These are phyloP conservation scores for Termitomyces sp. DNA, from an alignment of 768 basidiomycete genomes.

Conservation along the genomic window DNA sequence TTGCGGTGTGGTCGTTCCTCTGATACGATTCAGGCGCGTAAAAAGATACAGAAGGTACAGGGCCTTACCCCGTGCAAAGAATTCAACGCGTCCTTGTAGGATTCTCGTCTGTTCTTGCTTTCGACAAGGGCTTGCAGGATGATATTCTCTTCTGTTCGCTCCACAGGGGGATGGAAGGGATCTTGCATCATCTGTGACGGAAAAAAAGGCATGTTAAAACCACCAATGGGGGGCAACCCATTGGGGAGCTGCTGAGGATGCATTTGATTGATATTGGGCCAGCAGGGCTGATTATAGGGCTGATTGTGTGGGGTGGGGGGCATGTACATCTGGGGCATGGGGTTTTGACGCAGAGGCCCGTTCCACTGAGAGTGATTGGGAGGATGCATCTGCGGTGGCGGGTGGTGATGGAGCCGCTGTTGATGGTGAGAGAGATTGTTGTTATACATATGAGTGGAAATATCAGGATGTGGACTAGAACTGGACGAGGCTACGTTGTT, in stretches of 20 bases:
- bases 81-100: constrained; percentile 65
- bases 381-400: constrained; percentile 10
- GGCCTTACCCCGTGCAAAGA: constrained; percentile 55
- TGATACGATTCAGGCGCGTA: constrained; percentile 19
- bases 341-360: constrained; percentile 13
- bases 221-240: constrained; percentile 22
- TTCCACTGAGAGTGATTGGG: constrained; percentile 23
- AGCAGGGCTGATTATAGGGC: constrained; percentile 25
- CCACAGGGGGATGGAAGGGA: constrained; percentile 51
- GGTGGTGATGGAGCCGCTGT: constrained; percentile 21
- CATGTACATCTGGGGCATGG: constrained; percentile 13
- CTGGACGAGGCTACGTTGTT: constrained; percentile 28
- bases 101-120: constrained; percentile 33
- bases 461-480: constrained; percentile 25
- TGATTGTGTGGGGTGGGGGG: constrained; percentile 26
- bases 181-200: constrained; percentile 54
- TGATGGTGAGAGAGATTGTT: constrained; percentile 10
- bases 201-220: constrained; percentile 36
- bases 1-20: constrained; percentile 49
- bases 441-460: constrained; percentile 12
- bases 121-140: constrained; percentile 46
- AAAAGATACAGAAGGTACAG: background rate
- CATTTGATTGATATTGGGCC: constrained; percentile 25
- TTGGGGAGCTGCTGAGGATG: constrained; percentile 24
- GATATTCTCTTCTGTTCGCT: constrained; percentile 49